Conservation (phyloP, 1,139 yeast species). For the Debaryomyces nepalensis region DNA sequence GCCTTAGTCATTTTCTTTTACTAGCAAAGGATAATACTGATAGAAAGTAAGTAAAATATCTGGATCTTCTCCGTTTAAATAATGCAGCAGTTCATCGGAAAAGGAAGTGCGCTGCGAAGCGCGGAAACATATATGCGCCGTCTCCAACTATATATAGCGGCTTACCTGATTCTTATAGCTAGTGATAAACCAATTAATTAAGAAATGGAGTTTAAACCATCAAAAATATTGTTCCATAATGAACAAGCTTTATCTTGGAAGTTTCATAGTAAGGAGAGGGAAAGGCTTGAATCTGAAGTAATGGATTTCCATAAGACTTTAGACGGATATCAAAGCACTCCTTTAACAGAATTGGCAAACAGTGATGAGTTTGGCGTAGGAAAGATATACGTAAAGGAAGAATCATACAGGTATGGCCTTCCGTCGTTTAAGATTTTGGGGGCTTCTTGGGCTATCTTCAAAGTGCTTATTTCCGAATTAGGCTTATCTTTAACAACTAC, state of each 20-base stretch:
- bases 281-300: neutral
- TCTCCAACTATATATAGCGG: neutral
- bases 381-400: slow-evolving; percentile 1
- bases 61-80: no score
- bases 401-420: slow-evolving; percentile 3
- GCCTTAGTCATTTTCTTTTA: neutral
- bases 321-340: neutral
- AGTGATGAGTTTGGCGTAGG: slow-evolving; percentile 1
- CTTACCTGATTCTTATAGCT: neutral
- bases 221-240: neutral
- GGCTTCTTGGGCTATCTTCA: slow-evolving; percentile 4
- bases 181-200: no score
- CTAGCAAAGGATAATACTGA: no score
- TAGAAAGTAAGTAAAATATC: no score
- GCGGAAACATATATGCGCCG: neutral
- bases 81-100: neutral
- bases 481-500: neutral
- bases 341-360: neutral
- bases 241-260: neutral
- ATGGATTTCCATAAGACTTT: neutral
- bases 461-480: neutral
- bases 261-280: neutral
- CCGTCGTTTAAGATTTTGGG: slow-evolving; percentile 4
- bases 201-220: neutral
- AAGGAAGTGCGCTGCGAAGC: neutral